phyloP scores from a whole-genome alignment of 1,139 yeast species.

The Protomyces arabidopsidicola region DNA sequence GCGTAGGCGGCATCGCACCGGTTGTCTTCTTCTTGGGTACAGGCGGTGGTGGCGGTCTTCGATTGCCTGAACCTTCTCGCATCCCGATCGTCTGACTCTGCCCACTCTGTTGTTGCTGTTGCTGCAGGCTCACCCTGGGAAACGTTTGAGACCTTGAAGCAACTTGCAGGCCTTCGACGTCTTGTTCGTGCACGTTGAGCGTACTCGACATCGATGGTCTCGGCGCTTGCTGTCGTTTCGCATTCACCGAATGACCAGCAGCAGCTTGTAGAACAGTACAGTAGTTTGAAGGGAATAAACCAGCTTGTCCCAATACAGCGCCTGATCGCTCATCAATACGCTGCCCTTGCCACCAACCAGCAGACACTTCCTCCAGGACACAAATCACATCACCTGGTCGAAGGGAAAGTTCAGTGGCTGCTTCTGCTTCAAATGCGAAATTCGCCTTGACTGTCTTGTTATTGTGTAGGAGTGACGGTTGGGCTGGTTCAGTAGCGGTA shows the following conservation, averaged over 20 bases:
- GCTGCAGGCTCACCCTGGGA: not conserved
- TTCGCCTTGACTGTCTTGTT: slow-evolving; percentile 31
- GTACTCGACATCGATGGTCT: not conserved
- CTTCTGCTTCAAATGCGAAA: slow-evolving; percentile 33
- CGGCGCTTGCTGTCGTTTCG: not conserved
- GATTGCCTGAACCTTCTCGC: not conserved
- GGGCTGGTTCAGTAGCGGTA: not conserved
- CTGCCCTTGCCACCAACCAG: slow-evolving; percentile 36
- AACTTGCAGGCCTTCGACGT: not conserved
- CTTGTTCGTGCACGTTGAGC: not conserved
- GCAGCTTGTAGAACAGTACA: slow-evolving; percentile 19
- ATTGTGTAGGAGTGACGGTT: slow-evolving; percentile 22
- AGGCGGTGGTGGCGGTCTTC: not conserved
- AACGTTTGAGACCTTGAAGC: not conserved
- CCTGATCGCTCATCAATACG: slow-evolving; percentile 10
- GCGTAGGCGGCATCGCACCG: not conserved
- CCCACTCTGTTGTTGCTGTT: not conserved
- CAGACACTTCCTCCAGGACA: slow-evolving; percentile 33
- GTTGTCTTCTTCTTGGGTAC: not conserved
- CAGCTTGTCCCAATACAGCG: slow-evolving; percentile 10
- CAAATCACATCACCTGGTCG: slow-evolving; percentile 32
- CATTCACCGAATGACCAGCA: not conserved
- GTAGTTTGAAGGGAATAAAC: slow-evolving; percentile 33
- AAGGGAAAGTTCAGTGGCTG: slow-evolving; percentile 32
- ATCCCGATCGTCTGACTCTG: not conserved